A percentile compares a stretch with the other conserved stretches of the same genome.
Evolutionary conservation across 2,329 filamentous ascomycete species (phyloP).

Genomic region (Colletotrichum sp.): DNA sequence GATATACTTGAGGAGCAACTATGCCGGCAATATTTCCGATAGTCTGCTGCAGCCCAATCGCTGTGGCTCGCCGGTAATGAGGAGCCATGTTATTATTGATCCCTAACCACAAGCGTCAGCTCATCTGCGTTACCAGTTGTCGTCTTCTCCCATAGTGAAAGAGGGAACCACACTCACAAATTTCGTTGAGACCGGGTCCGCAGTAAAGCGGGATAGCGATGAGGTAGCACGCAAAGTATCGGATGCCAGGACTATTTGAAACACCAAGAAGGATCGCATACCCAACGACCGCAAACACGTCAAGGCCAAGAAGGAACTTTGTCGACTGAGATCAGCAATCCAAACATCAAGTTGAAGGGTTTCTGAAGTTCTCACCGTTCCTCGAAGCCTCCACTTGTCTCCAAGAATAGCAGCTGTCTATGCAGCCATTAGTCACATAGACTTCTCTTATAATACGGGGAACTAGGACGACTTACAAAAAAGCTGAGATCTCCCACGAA

Average conservation of each 20-base stretch:
- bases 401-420: neutral
- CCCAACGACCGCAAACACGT: conserved; percentile 52
- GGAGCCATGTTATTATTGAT: conserved; percentile 49
- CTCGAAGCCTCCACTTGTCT: neutral
- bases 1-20: conserved; percentile 20
- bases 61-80: conserved; percentile 48
- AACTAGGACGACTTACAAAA: conserved; percentile 28
- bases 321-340: neutral
- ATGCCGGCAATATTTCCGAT: conserved; percentile 54
- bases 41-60: conserved; percentile 53
- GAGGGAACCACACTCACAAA: conserved; percentile 25
- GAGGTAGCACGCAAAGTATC: conserved; percentile 57
- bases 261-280: conserved; percentile 52
- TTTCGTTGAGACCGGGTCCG: conserved; percentile 57
- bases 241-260: conserved; percentile 40
- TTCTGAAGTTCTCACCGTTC: neutral
- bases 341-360: neutral
- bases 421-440: neutral
- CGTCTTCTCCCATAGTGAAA: neutral
- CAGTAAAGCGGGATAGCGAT: conserved; percentile 51
- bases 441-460: neutral
- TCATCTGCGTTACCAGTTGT: neutral
- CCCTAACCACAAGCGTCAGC: conserved; percentile 25
- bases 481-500: conserved; percentile 51
- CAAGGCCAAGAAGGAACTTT: conserved; percentile 32